Evolutionary conservation across 2,329 filamentous ascomycete species (phyloP).

Genomic region (Neoascochyta sp.): DNA sequence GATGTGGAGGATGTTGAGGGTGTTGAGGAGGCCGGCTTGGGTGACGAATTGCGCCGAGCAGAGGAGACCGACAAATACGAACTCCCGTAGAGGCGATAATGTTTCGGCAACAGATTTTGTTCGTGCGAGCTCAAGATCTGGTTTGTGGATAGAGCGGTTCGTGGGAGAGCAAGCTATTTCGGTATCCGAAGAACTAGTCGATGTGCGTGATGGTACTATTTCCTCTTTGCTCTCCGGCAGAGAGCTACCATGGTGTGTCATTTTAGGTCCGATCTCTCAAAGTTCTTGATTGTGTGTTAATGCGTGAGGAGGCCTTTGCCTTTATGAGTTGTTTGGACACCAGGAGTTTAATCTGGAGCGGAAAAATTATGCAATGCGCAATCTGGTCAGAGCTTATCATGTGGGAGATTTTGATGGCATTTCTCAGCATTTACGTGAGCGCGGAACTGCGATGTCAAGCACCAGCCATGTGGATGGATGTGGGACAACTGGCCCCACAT

Average conservation of each 20-base stretch:
- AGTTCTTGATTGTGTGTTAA: not conserved
- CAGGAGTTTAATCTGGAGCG: conserved; percentile 1
- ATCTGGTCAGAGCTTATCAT: conserved; percentile 1
- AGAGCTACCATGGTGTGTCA: not conserved
- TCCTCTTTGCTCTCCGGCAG: conserved; percentile 3
- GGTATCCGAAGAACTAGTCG: conserved; percentile 1
- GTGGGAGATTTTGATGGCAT: conserved; percentile 1
- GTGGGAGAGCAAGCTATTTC: conserved; percentile 3
- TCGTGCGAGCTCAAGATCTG: conserved; percentile 14
- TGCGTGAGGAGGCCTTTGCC: no score
- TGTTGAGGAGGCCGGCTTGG: conserved; percentile 41
- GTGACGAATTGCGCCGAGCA: conserved; percentile 36
- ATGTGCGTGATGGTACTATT: conserved; percentile 2
- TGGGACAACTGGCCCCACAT: no score
- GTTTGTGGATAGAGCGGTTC: conserved; percentile 1
- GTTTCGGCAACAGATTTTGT: conserved; percentile 21
- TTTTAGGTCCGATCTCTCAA: no score
- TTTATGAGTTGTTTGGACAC: no score
- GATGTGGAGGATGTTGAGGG: conserved; percentile 41
- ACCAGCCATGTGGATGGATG: no score
- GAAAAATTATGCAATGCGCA: no score
- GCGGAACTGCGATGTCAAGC: conserved; percentile 1
- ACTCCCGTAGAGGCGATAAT: conserved; percentile 21
- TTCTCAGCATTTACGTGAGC: conserved; percentile 4
- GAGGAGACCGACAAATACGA: conserved; percentile 23